Base-by-base conservation (phyloP, 345 rosid genomes). In the Dipteronia sinensis region DNA sequence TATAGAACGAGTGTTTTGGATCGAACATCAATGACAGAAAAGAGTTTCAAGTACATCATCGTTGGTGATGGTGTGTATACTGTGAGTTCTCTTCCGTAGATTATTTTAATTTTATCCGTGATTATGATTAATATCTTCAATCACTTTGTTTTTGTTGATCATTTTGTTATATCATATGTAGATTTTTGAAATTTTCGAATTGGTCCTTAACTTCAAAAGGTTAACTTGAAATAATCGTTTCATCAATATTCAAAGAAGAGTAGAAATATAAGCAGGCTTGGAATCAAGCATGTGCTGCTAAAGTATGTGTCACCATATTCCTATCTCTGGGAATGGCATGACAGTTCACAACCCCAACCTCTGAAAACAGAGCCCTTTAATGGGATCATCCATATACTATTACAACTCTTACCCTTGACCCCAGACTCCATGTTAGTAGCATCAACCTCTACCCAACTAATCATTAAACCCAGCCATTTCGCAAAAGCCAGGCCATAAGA, bases 41-140 rank as follows among this genome's bases (percentile, higher is more conserved):
- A 88, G 85, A 84, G 86, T 82, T 96, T 94, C 78, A 92, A 96
- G 77, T 96, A 92, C 88, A 92, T 91, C 82, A 92, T 96, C 85
- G 81, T 92, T 67, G 99, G 99, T 63, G 99, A 97, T 29, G 98
- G 44, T 40, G 9, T 40, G 44, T 6, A 6, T 96, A 62, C 97
- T 16, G 93, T 91, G 74, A 86, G 92, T 87, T 62, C 20, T 58
- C 22, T 19, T 55, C 44, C 31, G 40, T 83, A 80, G 20, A 7
- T 69, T 62, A 19, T 64, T 17, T 47, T 13, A 12, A 62, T 49
- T 7, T 7, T 11, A 71, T 59, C 34, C 2, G 34, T 51, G 13
- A 40, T 73, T 72, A 3, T 56, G 20, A 10, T 13, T n/a, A 4
- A n/a, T 73, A 2, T 65, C 6, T 29, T 75, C 55, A 2, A 0